Percentiles rank a stretch among this genome's conserved stretches.
These are phyloP conservation scores for Tuber magnatum DNA, from an alignment of 495 filamentous ascomycete genomes.

Conservation along the genomic window DNA sequence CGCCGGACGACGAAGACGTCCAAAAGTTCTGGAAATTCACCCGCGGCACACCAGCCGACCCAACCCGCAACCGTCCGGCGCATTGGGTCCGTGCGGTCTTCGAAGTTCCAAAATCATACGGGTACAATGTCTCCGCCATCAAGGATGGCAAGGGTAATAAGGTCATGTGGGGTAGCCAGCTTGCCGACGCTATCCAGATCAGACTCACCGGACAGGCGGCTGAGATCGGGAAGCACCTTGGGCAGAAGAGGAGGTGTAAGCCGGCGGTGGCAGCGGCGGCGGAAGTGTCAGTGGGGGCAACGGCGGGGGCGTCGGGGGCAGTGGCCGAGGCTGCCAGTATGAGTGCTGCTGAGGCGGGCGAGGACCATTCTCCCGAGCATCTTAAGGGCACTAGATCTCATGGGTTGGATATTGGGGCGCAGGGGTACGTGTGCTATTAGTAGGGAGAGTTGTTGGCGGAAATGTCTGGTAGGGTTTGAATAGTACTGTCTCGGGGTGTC, in stretches of 20 bases:
- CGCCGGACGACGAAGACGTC: conserved; percentile 14
- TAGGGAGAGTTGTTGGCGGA: not conserved
- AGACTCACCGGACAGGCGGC: conserved; percentile 13
- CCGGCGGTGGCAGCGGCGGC: not conserved
- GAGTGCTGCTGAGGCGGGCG: not conserved
- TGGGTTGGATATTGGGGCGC: not conserved
- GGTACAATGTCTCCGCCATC: conserved; percentile 14
- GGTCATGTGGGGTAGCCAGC: conserved; percentile 16
- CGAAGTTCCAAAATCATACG: conserved; percentile 14
- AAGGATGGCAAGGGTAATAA: conserved; percentile 15
- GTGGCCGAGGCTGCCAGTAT: not conserved
- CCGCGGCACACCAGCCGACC: conserved; percentile 10
- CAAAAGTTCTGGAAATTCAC: conserved; percentile 17
- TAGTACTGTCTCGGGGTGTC: not conserved
- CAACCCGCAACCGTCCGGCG: not conserved
- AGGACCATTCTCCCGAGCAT: not conserved
- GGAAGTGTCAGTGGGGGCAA: too few species aligned
- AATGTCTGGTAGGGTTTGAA: not conserved
- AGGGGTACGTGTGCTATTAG: not conserved
- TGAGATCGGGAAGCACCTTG: not conserved
- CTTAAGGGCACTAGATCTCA: not conserved
- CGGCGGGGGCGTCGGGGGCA: not conserved
- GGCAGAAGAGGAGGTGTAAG: not conserved
- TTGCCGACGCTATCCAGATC: conserved; percentile 16
- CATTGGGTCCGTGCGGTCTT: conserved; percentile 20